A percentile compares a stretch with the other conserved stretches of the same genome.
These are phyloP conservation scores for Ramalina intermedia DNA, from an alignment of 495 filamentous ascomycete species.

Conservation along the genomic window DNA sequence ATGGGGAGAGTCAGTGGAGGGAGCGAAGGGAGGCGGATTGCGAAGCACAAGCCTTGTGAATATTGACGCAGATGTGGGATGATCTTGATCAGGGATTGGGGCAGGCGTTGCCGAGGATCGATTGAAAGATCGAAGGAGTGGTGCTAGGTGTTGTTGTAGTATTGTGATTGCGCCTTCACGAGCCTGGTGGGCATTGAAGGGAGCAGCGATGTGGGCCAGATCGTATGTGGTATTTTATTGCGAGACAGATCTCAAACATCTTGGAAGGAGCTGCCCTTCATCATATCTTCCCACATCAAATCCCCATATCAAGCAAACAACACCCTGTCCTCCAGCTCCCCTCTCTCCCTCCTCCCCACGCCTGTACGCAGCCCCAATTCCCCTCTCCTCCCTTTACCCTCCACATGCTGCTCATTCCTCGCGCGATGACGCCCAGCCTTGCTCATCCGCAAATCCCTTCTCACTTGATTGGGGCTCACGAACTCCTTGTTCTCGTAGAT, in stretches of 20 bases:
- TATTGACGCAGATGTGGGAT: too few species aligned
- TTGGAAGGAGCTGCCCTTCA: too few species aligned
- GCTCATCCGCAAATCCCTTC: conserved; percentile 56
- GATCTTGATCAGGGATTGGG: too few species aligned
- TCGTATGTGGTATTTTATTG: too few species aligned
- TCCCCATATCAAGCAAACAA: conserved; percentile 51
- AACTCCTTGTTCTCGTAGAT: conserved; percentile 99
- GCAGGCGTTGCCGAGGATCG: too few species aligned
- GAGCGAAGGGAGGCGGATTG: not conserved
- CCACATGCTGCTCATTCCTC: conserved; percentile 56
- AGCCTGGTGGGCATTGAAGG: too few species aligned
- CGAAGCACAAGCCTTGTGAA: not conserved
- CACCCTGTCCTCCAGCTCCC: conserved; percentile 64
- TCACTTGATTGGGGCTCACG: conserved; percentile 87
- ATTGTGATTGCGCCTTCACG: too few species aligned
- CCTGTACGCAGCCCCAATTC: conserved; percentile 58
- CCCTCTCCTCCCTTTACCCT: conserved; percentile 57
- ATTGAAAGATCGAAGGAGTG: too few species aligned
- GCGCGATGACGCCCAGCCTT: conserved; percentile 63
- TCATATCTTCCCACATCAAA: too few species aligned
- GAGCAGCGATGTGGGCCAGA: too few species aligned
- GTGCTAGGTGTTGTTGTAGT: too few species aligned
- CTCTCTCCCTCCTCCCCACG: conserved; percentile 43
- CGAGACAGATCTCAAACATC: too few species aligned
- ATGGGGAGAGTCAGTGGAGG: not conserved